phyloP scores from a whole-genome alignment of 176 grass and related monocot species.

The Carex cristatella region DNA sequence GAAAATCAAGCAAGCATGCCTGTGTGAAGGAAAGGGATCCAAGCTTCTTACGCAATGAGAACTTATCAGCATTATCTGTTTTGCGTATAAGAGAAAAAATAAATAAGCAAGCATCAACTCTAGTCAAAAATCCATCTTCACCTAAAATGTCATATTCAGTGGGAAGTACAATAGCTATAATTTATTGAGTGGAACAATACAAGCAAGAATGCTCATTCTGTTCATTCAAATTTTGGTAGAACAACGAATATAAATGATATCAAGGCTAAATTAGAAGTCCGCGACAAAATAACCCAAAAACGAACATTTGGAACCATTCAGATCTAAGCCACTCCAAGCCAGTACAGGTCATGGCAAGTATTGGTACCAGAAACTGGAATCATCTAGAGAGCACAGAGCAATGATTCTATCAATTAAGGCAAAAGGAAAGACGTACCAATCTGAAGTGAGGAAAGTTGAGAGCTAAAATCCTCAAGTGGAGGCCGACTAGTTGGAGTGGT shows the following conservation, averaged over 20 bases:
- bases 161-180: not conserved
- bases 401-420: not conserved
- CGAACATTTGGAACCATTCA: not conserved
- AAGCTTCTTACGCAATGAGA: slow-evolving; percentile 68
- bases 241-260: not conserved
- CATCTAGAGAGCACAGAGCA: not conserved
- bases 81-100: slow-evolving; percentile 10
- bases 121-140: slow-evolving; percentile 1
- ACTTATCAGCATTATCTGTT: slow-evolving; percentile 53
- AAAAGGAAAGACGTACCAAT: slow-evolving; percentile 51
- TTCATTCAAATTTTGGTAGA: not conserved
- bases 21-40: slow-evolving; percentile 76
- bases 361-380: not conserved
- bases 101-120: not conserved
- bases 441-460: slow-evolving; percentile 79
- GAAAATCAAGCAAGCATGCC: slow-evolving; percentile 85
- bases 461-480: slow-evolving; percentile 78
- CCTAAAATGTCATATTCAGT: not conserved
- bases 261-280: not conserved
- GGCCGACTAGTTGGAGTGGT: slow-evolving; percentile 56
- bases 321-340: not conserved
- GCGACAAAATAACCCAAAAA: not conserved
- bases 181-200: not conserved
- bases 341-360: not conserved
- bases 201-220: not conserved